A percentile compares a stretch with the other conserved stretches of the same genome.
Conservation (phyloP, 2,329 filamentous ascomycete species). For the Myriosclerotinia duriaeana region DNA sequence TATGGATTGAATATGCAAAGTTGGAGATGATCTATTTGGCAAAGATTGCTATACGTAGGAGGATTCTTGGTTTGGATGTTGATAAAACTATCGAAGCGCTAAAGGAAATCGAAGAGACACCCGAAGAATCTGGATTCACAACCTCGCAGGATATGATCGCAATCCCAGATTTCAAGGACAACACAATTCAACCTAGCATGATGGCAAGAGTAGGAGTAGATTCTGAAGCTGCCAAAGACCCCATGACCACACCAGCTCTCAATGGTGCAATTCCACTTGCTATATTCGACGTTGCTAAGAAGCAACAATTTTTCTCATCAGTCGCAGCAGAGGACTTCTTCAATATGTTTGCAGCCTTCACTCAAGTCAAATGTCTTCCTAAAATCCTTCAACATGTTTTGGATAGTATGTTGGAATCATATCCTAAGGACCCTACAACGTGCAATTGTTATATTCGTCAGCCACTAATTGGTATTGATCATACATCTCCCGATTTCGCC, state of each 20-base stretch:
- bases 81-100: constrained; percentile 45
- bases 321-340: constrained; percentile 75
- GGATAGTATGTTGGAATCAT: constrained; percentile 58
- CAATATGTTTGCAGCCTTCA: constrained; percentile 71
- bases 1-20: constrained; percentile 90
- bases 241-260: constrained; percentile 69
- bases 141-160: constrained; percentile 54
- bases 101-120: constrained; percentile 50
- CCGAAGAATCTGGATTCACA: constrained; percentile 41
- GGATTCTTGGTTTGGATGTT: constrained; percentile 62
- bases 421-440: constrained; percentile 61
- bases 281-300: constrained; percentile 83
- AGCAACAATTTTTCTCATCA: constrained; percentile 68
- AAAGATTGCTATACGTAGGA: constrained; percentile 73
- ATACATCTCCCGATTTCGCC: constrained; percentile 69
- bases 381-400: constrained; percentile 74
- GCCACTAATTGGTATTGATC: constrained; percentile 64
- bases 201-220: constrained; percentile 56
- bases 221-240: constrained; percentile 39
- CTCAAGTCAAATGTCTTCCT: constrained; percentile 60
- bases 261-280: constrained; percentile 92
- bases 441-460: constrained; percentile 70
- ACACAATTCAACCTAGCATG: constrained; percentile 49
- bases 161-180: constrained; percentile 50
- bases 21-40: constrained; percentile 90